Base-by-base conservation (phyloP, 2,329 filamentous ascomycete genomes). In the Colletotrichum melonis region DNA sequence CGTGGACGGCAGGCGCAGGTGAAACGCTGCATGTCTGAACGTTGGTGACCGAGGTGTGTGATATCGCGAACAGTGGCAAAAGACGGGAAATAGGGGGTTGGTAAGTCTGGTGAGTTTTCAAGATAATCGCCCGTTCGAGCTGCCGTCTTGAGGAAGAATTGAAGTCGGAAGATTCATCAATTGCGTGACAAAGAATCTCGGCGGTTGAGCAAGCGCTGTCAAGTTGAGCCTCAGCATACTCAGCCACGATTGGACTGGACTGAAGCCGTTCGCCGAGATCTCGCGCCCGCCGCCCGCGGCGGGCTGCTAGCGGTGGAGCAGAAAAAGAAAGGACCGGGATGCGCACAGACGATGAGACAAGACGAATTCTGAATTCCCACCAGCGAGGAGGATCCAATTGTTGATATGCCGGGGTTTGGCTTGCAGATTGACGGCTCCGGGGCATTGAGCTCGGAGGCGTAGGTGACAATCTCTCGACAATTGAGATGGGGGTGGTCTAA, bases 1-100 rank as follows among this genome's bases (percentile, higher is more conserved):
- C 49, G 62, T 70, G 56, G 42, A 65, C 38, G 35, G 56, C 52
- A 63, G 56, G 14, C n/a, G 35, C 12, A 54, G 69, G 62, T 74
- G 73, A 75, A 74, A 75, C 73, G 54, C 67, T 54, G 63, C 71
- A 35, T 63, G 73, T 75, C 73, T 75, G 73, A 71, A 66, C 46
- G 38, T 46, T 46, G 66, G 16, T 28, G 67, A 71, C 62, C 55
- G 62, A 70, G 46, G 22, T 64, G 59, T 60, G 46, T 71, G 32
- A 42, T 73, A 65, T 52, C 49, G 28, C 30, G 35, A 62, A 46
- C 62, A 59, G 70, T 68, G 30, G 52, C 63, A 42, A 65, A 63
- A 24, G 35, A 28, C 22, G 32, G 24, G 30, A 16, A 63, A 24
- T 32, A 24, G 30, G 30, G 16, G 60, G 14, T 9, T 52, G n/a